phyloP scores from a whole-genome alignment of 176 grass and related monocot genomes.

The Musa acuminata region DNA sequence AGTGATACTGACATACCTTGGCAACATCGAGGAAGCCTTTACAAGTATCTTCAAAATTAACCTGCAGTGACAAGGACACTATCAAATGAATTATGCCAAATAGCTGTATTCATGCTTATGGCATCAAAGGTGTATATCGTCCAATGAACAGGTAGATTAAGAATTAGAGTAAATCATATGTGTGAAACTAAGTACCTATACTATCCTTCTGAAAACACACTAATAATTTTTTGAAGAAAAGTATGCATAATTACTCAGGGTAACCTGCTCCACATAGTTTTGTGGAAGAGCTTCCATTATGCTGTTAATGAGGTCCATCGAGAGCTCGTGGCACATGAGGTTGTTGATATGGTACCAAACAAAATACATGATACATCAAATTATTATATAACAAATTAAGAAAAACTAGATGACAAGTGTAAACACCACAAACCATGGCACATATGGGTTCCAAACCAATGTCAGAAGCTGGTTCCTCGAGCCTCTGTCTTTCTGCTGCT shows the following conservation, averaged over 20 bases:
- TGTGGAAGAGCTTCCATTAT: conserved; percentile 79
- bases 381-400: not conserved
- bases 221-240: not conserved
- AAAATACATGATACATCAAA: conserved; percentile 28
- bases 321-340: conserved; percentile 72
- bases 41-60: conserved; percentile 99
- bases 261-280: conserved; percentile 94
- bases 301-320: conserved; percentile 76
- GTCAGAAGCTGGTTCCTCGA: conserved; percentile 90
- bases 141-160: not conserved
- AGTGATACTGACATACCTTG: conserved; percentile 52
- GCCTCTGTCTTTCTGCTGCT: conserved; percentile 84
- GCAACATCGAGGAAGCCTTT: conserved; percentile 99
- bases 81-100: not conserved
- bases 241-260: not conserved
- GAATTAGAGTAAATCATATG: not conserved
- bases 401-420: conserved; percentile 2
- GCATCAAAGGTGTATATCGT: not conserved
- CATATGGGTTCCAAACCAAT: conserved; percentile 76
- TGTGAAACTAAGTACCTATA: not conserved
- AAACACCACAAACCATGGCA: conserved; percentile 60
- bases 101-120: not conserved
- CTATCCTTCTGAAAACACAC: not conserved
- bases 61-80: conserved; percentile 43
- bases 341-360: conserved; percentile 73